These are phyloP conservation scores for Saccharomycopsis selenospora DNA, from an alignment of 805 yeast species.

Conservation along the genomic window DNA sequence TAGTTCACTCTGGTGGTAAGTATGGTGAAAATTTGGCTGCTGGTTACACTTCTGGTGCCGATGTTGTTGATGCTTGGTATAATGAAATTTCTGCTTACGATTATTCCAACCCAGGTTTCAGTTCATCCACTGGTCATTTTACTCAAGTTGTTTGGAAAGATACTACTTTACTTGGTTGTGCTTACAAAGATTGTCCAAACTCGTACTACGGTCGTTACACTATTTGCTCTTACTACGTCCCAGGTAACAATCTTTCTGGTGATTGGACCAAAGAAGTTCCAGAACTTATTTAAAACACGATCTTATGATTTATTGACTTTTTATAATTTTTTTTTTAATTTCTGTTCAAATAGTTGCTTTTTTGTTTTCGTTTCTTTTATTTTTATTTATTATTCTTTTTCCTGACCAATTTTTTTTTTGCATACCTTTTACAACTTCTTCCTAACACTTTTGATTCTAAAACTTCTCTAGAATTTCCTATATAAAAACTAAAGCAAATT, in stretches of 20 bases:
- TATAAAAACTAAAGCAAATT: too few species aligned
- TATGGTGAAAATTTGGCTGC: conserved; percentile 80
- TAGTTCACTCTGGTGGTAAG: conserved; percentile 55
- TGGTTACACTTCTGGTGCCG: conserved; percentile 45
- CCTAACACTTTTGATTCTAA: too few species aligned
- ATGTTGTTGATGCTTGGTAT: conserved; percentile 72
- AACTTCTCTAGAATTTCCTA: too few species aligned
- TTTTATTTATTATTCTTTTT: too few species aligned
- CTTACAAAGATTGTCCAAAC: conserved; percentile 37
- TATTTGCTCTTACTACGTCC: conserved; percentile 58
- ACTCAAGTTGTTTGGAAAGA: conserved; percentile 70
- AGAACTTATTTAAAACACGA: background rate
- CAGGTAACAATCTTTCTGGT: conserved; percentile 37
- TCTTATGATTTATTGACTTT: too few species aligned
- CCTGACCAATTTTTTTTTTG: too few species aligned
- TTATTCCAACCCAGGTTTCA: conserved; percentile 44
- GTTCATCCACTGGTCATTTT: conserved; percentile 58
- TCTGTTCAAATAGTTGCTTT: too few species aligned
- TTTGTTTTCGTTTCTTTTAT: too few species aligned
- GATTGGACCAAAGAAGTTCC: conserved; percentile 1
- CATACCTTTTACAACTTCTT: too few species aligned
- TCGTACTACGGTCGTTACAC: conserved; percentile 51
- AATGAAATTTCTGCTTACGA: conserved; percentile 51
- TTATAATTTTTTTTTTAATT: too few species aligned
- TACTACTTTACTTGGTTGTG: conserved; percentile 62